Evolutionary conservation across 441 rosid genomes (phyloP).

Genomic region (Gossypium gossypioides): DNA sequence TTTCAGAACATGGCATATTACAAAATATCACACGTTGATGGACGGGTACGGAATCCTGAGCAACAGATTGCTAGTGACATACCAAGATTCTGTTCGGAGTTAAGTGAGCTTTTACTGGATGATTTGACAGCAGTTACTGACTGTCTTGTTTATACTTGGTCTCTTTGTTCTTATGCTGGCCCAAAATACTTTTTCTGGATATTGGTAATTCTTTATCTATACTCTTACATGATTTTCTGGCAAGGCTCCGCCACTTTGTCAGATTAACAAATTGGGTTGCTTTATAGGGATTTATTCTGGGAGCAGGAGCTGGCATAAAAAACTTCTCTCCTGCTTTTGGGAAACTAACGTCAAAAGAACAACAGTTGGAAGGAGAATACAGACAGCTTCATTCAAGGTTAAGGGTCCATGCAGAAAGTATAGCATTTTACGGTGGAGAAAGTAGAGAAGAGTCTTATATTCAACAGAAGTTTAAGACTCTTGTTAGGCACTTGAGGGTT

Average conservation of each 20-base stretch:
- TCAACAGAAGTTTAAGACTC: slow-evolving; percentile 73
- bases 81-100: slow-evolving; percentile 93
- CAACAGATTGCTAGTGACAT: slow-evolving; percentile 95
- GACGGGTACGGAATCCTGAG: slow-evolving; percentile 86
- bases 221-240: neutral
- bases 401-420: slow-evolving; percentile 97
- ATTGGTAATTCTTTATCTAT: slow-evolving; percentile 45
- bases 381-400: slow-evolving; percentile 91
- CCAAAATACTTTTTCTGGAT: slow-evolving; percentile 95
- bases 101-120: slow-evolving; percentile 89
- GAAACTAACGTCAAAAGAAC: slow-evolving; percentile 84
- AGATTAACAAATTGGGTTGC: slow-evolving; percentile 17
- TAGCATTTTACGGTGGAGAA: slow-evolving; percentile 98
- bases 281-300: slow-evolving; percentile 78
- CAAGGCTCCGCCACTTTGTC: neutral
- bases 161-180: slow-evolving; percentile 91
- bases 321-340: slow-evolving; percentile 97
- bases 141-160: slow-evolving; percentile 88
- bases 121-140: slow-evolving; percentile 92
- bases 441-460: slow-evolving; percentile 82
- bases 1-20: slow-evolving; percentile 96
- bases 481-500: slow-evolving; percentile 58
- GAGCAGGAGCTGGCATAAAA: slow-evolving; percentile 80
- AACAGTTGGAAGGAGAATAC: slow-evolving; percentile 97
- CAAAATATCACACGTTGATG: slow-evolving; percentile 95